Percentiles rank a stretch among this genome's conserved stretches.
Evolutionary conservation across 495 filamentous ascomycete genomes (phyloP).

Genomic region (Aspergillus incahuasiensis): DNA sequence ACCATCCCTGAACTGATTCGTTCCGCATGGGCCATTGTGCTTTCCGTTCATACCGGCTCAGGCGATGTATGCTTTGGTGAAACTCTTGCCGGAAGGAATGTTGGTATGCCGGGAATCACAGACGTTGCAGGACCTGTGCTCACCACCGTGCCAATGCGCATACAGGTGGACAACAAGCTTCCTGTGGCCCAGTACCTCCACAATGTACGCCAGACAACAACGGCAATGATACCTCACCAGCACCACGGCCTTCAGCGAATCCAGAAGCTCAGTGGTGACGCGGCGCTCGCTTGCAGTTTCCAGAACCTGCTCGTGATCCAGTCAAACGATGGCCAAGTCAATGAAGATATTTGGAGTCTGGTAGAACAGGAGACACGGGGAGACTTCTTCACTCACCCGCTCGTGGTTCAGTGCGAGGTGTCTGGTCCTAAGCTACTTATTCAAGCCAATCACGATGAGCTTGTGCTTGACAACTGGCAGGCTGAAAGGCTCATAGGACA

Average conservation of each 20-base stretch:
- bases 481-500: conserved; percentile 30
- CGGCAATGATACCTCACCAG: conserved; percentile 48
- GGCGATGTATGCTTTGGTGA: conserved; percentile 53
- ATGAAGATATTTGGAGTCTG: conserved; percentile 36
- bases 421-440: conserved; percentile 24
- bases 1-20: conserved; percentile 48
- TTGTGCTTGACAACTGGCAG: conserved; percentile 34
- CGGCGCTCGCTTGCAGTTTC: conserved; percentile 55
- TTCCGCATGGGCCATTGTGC: conserved; percentile 50
- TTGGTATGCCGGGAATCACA: conserved; percentile 43
- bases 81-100: conserved; percentile 51
- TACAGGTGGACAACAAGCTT: conserved; percentile 36
- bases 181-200: conserved; percentile 37
- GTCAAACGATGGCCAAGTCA: conserved; percentile 26
- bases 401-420: conserved; percentile 45
- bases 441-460: conserved; percentile 36
- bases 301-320: conserved; percentile 59
- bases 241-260: conserved; percentile 44
- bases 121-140: conserved; percentile 51
- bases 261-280: conserved; percentile 32
- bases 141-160: conserved; percentile 46
- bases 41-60: conserved; percentile 39
- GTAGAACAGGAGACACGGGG: conserved; percentile 42
- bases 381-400: conserved; percentile 48
- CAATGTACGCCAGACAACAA: conserved; percentile 36